Evolutionary conservation across 129 eudicot species (phyloP).

Genomic region (Smallanthus sonchifolius): DNA sequence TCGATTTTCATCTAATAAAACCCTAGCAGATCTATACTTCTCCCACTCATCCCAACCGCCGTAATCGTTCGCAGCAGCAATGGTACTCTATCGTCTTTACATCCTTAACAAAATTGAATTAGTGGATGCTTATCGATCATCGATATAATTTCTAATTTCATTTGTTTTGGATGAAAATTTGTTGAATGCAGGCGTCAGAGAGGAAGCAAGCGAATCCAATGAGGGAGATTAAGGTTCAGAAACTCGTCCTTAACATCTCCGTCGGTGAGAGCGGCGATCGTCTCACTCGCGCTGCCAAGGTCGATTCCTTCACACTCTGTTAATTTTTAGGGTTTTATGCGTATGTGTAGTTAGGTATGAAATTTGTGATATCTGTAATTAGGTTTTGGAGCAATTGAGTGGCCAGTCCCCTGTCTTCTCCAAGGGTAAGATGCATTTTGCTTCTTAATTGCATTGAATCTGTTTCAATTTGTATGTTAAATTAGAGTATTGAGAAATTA

Average conservation of each 20-base stretch:
- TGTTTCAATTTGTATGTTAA: not conserved
- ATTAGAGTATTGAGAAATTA: not conserved
- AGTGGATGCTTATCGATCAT: not conserved
- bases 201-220: slow-evolving; percentile 44
- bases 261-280: slow-evolving; percentile 58
- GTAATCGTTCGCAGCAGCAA: slow-evolving; percentile 18
- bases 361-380: not conserved
- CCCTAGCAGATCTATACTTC: slow-evolving; percentile 17
- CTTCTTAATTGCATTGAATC: not conserved
- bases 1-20: not conserved
- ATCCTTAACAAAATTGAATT: not conserved
- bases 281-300: slow-evolving; percentile 55
- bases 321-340: not conserved
- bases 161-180: not conserved
- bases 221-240: slow-evolving; percentile 51
- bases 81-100: not conserved
- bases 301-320: not conserved
- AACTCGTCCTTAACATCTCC: slow-evolving; percentile 49
- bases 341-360: not conserved
- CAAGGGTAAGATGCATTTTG: slow-evolving; percentile 27
- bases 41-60: slow-evolving; percentile 15
- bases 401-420: slow-evolving; percentile 47
- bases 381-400: slow-evolving; percentile 50
- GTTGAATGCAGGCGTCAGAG: slow-evolving; percentile 37
- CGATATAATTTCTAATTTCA: not conserved